Conservation (phyloP, 768 basidiomycete species). For the Tulasnella sp. region DNA sequence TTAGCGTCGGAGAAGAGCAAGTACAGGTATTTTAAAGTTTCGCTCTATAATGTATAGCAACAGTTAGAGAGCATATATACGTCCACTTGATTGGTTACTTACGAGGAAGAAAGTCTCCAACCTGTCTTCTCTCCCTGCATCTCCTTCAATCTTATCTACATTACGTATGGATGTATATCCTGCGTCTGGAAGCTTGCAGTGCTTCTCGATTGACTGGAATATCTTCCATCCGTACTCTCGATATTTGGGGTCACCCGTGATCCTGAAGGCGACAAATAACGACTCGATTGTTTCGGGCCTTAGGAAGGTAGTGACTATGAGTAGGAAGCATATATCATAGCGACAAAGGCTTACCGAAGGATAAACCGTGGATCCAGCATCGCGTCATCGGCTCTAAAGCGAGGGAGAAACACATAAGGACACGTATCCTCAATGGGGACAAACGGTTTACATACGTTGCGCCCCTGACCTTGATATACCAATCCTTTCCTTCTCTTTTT, state of each 20-base stretch:
- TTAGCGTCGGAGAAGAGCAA: constrained; percentile 64
- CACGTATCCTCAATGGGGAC: background rate
- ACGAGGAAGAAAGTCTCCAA: constrained; percentile 96
- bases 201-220: constrained; percentile 76
- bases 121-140: constrained; percentile 38
- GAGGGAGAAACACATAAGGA: background rate
- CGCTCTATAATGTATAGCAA: constrained; percentile 39
- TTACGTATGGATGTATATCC: constrained; percentile 77
- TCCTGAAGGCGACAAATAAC: constrained; percentile 78
- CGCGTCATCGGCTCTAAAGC: background rate
- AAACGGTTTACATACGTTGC: constrained; percentile 25
- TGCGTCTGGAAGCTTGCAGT: constrained; percentile 62
- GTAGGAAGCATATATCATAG: background rate
- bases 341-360: constrained; percentile 42
- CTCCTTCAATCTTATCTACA: constrained; percentile 57
- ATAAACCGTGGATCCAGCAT: constrained; percentile 76
- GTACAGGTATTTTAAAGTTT: constrained; percentile 85
- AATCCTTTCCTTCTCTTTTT: constrained; percentile 48
- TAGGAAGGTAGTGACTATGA: background rate
- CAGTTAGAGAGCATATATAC: background rate
- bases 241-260: constrained; percentile 72
- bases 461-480: constrained; percentile 95
- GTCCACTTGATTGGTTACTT: background rate
- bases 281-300: constrained; percentile 93
- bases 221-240: constrained; percentile 82